phyloP scores from a whole-genome alignment of 495 filamentous ascomycete genomes.

The Cryomyces antarcticus region DNA sequence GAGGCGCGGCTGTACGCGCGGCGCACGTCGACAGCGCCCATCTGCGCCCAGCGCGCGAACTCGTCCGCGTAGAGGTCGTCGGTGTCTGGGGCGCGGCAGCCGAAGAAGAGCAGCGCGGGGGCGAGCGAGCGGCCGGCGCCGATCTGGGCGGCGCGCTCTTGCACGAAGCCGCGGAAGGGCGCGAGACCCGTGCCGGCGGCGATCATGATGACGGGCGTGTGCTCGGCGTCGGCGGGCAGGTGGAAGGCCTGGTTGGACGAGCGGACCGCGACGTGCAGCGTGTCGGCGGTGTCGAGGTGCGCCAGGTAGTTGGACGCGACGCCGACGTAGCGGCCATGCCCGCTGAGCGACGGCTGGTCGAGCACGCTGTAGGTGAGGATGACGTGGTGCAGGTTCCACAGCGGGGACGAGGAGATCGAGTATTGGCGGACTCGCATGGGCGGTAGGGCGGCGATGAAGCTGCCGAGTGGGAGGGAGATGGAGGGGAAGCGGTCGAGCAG shows the following conservation, averaged over 20 bases:
- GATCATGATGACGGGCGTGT: conserved; percentile 33
- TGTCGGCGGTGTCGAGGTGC: conserved; percentile 34
- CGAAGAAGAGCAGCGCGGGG: conserved; percentile 16
- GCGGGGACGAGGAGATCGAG: conserved; percentile 59
- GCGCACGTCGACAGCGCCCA: conserved; percentile 11
- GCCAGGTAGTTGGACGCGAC: conserved; percentile 12
- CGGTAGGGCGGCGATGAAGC: conserved; percentile 47
- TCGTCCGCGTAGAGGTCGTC: conserved; percentile 11
- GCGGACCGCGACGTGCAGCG: conserved; percentile 38
- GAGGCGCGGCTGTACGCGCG: conserved; percentile 8
- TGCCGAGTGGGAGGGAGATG: conserved; percentile 33
- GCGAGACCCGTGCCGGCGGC: conserved; percentile 15
- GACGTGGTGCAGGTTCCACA: conserved; percentile 32
- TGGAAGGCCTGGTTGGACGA: conserved; percentile 41
- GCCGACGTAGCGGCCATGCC: conserved; percentile 17
- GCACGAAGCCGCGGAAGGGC: conserved; percentile 17
- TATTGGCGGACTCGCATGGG: conserved; percentile 62
- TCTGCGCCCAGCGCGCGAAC: conserved; percentile 9
- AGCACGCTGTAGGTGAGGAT: conserved; percentile 50
- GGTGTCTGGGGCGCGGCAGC: conserved; percentile 6
- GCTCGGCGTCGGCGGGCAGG: conserved; percentile 35
- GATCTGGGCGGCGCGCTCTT: conserved; percentile 12
- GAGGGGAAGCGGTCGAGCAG: conserved; percentile 38
- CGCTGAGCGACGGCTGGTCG: conserved; percentile 32
- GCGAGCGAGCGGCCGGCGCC: conserved; percentile 7